Evolutionary conservation across 805 yeast genomes (phyloP), one percentile per base, ranked within the genome.

Genomic region (Cyberlindnera samutprakarnensis): DNA sequence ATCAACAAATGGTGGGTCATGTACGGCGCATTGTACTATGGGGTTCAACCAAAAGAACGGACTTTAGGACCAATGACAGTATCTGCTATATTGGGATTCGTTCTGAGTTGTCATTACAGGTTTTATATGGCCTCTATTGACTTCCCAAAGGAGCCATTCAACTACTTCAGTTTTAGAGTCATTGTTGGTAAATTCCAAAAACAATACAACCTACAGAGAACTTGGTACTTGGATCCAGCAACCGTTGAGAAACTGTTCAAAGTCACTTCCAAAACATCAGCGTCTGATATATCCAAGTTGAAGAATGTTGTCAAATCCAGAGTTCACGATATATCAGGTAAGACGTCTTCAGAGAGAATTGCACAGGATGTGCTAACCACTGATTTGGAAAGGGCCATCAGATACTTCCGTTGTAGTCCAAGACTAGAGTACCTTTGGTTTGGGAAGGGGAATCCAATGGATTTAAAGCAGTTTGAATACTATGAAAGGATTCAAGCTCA

Each of bases 131-230:
- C 71, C 50, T 57, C 72, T 51, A 57, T 69, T 57, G 47, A 83
- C 66, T 46, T 80, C 66, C 37, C 92, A 76, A 82, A 85, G 48
- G 97, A 92, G 50, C 90, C 95, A 0, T 77, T 82, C 49, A 90
- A 83, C 39, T 76, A 75, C 31, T 80, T 77, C 32, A 69, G 68
- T 30, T 81, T 90, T 45, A 68, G 75, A 56, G 54, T 68, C 3
- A 72, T 86, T 6, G 68, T 92, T 17, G 73, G 75, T 2, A 78
- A 74, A 37, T 90, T 88, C 53, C 96, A 92, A 54, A 83, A 75
- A 49, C 81, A 77, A 37, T 64, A 67, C 41, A 68, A 70, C 39
- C 47, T 80, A 7, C 66, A 68, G 4, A 62, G 64, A 37, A 68
- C 69, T 16, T 53, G 73, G 37, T 67, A 66, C 38, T 59, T 82